A percentile compares a stretch with the other conserved stretches of the same genome.
Evolutionary conservation across 306 rosid species (phyloP).

Genomic region (Ammopiptanthus mongolicus): DNA sequence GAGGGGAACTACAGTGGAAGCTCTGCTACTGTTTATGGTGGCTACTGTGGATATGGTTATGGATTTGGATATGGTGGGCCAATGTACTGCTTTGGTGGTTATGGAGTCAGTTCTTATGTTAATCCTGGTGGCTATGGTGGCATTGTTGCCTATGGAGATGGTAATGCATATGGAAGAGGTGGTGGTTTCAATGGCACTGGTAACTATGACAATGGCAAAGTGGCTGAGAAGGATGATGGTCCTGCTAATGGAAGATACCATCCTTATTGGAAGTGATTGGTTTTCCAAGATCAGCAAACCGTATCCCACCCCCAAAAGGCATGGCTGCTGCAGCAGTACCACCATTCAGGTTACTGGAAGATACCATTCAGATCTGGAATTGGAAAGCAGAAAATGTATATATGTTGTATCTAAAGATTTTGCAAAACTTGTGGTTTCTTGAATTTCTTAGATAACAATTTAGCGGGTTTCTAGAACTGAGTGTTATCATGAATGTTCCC

Average conservation of each 20-base stretch:
- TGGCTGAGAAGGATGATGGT: constrained; percentile 35
- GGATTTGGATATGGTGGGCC: constrained; percentile 48
- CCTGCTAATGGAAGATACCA: constrained; percentile 44
- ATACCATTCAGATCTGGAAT: not conserved
- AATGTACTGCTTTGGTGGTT: constrained; percentile 44
- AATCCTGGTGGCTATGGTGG: constrained; percentile 36
- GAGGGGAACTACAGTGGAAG: constrained; percentile 39
- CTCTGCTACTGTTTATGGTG: constrained; percentile 31
- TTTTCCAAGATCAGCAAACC: not conserved
- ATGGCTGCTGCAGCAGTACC: not conserved
- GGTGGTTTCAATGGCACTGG: constrained; percentile 11
- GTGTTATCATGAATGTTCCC: too few species aligned
- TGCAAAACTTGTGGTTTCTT: not conserved
- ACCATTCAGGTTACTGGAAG: constrained; percentile 1
- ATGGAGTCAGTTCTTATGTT: constrained; percentile 35
- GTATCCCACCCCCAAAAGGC: not conserved
- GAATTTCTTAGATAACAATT: not conserved
- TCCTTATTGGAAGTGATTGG: constrained; percentile 40
- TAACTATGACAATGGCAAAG: constrained; percentile 27
- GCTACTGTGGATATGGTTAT: constrained; percentile 45
- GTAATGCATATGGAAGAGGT: constrained; percentile 31
- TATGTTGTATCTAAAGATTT: constrained; percentile 4
- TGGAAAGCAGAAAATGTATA: not conserved
- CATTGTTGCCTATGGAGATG: constrained; percentile 22
- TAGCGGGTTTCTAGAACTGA: not conserved